phyloP scores from a whole-genome alignment of 768 basidiomycete species.

The Mycena rebaudengoi region DNA sequence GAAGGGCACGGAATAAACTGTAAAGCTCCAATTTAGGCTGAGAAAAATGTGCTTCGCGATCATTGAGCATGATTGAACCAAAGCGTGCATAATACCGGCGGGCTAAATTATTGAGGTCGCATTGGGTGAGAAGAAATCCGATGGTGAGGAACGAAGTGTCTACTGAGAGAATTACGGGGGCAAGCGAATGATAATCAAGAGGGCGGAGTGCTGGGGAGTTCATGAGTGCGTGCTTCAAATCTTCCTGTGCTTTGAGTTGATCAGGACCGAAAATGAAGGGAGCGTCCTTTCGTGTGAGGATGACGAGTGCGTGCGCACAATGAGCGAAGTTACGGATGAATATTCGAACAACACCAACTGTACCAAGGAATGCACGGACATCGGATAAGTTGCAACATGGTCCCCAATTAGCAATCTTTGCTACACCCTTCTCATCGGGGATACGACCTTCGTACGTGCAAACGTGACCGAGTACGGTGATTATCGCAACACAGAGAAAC shows the following conservation, averaged over 20 bases:
- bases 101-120: constrained; percentile 15
- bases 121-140: constrained; percentile 43
- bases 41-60: constrained; percentile 34
- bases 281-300: constrained; percentile 36
- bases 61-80: constrained; percentile 46
- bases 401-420: constrained; percentile 36
- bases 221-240: constrained; percentile 34
- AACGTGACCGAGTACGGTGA: constrained; percentile 41
- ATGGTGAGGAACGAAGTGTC: constrained; percentile 45
- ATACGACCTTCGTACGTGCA: constrained; percentile 44
- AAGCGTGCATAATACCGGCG: constrained; percentile 37
- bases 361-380: constrained; percentile 40
- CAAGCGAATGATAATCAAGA: constrained; percentile 40
- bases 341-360: constrained; percentile 34
- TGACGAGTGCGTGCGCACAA: constrained; percentile 28
- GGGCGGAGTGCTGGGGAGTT: constrained; percentile 38
- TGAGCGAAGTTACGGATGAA: constrained; percentile 41
- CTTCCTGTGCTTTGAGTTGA: constrained; percentile 29
- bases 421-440: constrained; percentile 33
- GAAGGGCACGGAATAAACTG: constrained; percentile 36
- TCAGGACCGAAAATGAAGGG: constrained; percentile 37
- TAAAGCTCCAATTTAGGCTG: constrained; percentile 47
- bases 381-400: constrained; percentile 15
- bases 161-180: constrained; percentile 43
- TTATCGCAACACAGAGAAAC: constrained; percentile 20